Percentiles rank a stretch among this genome's conserved stretches.
Evolutionary conservation across 164 flowering plant species (phyloP).

Genomic region (Litsea cubeba): DNA sequence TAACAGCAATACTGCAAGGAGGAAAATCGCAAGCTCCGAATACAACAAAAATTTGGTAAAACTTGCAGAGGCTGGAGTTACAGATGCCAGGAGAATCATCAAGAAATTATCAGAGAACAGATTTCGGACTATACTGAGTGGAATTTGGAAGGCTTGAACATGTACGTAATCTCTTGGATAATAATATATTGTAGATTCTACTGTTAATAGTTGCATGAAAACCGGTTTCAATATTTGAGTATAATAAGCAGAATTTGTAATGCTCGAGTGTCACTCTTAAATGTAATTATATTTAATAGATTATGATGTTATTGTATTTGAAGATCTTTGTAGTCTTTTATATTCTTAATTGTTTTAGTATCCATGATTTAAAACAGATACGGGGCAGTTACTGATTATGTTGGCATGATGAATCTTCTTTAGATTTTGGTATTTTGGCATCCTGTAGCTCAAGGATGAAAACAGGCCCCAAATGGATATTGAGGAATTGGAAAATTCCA

Average conservation of each 20-base stretch:
- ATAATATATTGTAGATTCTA: background rate
- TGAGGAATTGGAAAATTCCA: no score
- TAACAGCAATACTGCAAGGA: slow-evolving; percentile 56
- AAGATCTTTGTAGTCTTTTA: background rate
- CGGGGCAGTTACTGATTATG: background rate
- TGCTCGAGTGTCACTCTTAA: background rate
- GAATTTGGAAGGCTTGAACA: slow-evolving; percentile 27
- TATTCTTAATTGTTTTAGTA: background rate
- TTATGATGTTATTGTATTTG: background rate
- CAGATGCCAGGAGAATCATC: slow-evolving; percentile 16
- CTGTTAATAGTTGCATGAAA: background rate
- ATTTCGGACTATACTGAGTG: slow-evolving; percentile 56
- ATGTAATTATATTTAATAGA: background rate
- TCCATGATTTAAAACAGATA: background rate
- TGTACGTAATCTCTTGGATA: background rate
- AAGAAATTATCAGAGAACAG: slow-evolving; percentile 32
- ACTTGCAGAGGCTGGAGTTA: slow-evolving; percentile 67
- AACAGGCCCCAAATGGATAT: no score
- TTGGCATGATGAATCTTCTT: background rate
- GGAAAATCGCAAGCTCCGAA: slow-evolving; percentile 60
- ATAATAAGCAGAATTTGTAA: background rate
- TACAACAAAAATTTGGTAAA: slow-evolving; percentile 60
- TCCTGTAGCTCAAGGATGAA: no score
- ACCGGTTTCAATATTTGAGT: background rate
- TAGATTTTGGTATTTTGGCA: background rate